Conservation (phyloP, 2,329 filamentous ascomycete species). For the Botrytis pseudocinerea region DNA sequence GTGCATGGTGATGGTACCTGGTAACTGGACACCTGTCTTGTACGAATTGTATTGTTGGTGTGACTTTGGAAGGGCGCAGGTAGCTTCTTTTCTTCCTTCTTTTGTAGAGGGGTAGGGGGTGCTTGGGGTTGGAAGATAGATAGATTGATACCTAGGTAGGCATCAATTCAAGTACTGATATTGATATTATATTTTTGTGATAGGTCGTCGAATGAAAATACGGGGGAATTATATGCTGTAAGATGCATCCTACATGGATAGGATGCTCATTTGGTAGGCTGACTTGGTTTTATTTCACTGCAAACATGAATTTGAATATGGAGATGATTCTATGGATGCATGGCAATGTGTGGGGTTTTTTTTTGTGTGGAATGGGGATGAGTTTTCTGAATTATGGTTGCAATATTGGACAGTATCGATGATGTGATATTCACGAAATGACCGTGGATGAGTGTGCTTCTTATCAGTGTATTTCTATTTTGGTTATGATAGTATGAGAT, state of each 20-base stretch:
- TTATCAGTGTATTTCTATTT: background rate
- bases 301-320: background rate
- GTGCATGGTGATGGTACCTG: background rate
- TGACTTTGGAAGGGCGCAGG: background rate
- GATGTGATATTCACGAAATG: background rate
- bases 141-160: slow-evolving; percentile 3
- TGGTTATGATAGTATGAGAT: background rate
- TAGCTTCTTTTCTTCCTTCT: background rate
- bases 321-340: background rate
- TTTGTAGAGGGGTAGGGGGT: background rate
- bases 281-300: background rate
- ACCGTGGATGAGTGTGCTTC: background rate
- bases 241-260: background rate
- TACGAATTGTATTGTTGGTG: background rate
- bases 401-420: background rate
- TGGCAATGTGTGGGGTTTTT: background rate
- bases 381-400: background rate
- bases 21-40: background rate
- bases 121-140: background rate
- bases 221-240: background rate
- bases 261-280: background rate
- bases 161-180: background rate
- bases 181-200: background rate
- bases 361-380: background rate
- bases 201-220: background rate